Conservation (phyloP, 495 filamentous ascomycete species). For the Penicillium macrosclerotiorum region DNA sequence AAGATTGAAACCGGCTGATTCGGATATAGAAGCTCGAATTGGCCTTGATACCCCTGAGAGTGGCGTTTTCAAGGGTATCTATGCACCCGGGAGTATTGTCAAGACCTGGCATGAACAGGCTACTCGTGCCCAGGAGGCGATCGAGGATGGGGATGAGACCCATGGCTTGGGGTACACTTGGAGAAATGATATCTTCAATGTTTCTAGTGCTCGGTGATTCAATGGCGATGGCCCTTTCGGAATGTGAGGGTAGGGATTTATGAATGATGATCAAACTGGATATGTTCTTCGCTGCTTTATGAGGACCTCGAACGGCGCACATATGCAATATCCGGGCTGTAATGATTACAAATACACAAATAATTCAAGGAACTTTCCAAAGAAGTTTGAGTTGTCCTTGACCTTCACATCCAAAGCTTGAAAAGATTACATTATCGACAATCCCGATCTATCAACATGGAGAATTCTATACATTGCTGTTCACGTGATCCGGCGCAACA, state of each 20-base stretch:
- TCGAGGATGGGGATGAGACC: constrained; percentile 53
- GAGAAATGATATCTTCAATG: constrained; percentile 85
- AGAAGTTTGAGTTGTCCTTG: too few species aligned
- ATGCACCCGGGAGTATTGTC: constrained; percentile 83
- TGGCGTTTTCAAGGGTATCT: constrained; percentile 78
- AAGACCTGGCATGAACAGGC: constrained; percentile 85
- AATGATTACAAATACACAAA: too few species aligned
- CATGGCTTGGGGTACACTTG: constrained; percentile 50
- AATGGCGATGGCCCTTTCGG: not conserved
- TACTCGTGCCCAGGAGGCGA: constrained; percentile 59
- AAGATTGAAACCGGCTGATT: constrained; percentile 66
- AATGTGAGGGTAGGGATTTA: too few species aligned
- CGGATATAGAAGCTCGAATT: constrained; percentile 69
- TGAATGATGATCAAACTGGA: too few species aligned
- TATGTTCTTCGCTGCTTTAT: too few species aligned
- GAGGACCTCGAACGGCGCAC: not conserved
- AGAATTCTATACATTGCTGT: not conserved
- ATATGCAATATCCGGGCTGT: not conserved
- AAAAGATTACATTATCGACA: too few species aligned
- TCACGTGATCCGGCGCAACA: constrained; percentile 23
- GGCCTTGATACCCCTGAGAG: constrained; percentile 60
- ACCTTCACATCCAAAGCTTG: too few species aligned
- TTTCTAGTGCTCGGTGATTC: constrained; percentile 27
- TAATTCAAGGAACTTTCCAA: too few species aligned
- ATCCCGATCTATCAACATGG: too few species aligned